phyloP scores from a whole-genome alignment of 2,329 filamentous ascomycete species.

The Alternaria gansuensis region DNA sequence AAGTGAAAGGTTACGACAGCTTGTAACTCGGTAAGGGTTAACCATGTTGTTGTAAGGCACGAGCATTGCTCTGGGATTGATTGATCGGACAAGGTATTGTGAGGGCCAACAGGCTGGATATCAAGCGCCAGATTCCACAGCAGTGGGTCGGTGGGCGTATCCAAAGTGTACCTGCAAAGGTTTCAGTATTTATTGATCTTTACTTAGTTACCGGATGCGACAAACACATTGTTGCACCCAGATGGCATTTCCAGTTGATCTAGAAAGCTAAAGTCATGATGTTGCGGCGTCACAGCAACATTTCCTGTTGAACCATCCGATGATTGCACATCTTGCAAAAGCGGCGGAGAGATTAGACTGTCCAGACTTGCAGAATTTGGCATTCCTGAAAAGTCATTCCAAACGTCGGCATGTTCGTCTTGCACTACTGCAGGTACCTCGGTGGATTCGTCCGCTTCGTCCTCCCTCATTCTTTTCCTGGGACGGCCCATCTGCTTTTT shows the following conservation, averaged over 20 bases:
- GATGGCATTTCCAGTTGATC: conserved; percentile 14
- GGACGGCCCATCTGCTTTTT: conserved; percentile 63
- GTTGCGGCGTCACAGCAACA: conserved; percentile 14
- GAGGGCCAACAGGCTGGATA: conserved; percentile 1
- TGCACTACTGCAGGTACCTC: conserved; percentile 9
- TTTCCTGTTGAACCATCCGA: conserved; percentile 13
- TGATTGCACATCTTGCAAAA: conserved; percentile 14
- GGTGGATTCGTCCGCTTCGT: conserved; percentile 19
- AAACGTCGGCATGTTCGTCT: conserved; percentile 5
- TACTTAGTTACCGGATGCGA: not conserved
- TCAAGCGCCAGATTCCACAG: conserved; percentile 34
- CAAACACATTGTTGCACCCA: conserved; percentile 28
- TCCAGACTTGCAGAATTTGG: conserved; percentile 23
- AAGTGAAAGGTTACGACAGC: conserved; percentile 53
- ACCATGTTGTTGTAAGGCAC: conserved; percentile 59
- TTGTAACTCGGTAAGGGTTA: conserved; percentile 56
- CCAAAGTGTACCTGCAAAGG: conserved; percentile 21
- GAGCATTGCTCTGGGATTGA: conserved; percentile 46
- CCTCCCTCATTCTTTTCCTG: conserved; percentile 57
- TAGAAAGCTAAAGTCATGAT: conserved; percentile 18
- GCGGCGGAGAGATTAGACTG: conserved; percentile 24
- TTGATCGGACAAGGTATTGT: conserved; percentile 10
- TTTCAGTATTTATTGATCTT: conserved; percentile 1
- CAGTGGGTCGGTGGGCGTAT: conserved; percentile 38
- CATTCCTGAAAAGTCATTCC: conserved; percentile 13